Evolutionary conservation across 352 stramenopile genomes (phyloP), one percentile per base, ranked within the genome.

Genomic region (Aphanomyces euteiches): DNA sequence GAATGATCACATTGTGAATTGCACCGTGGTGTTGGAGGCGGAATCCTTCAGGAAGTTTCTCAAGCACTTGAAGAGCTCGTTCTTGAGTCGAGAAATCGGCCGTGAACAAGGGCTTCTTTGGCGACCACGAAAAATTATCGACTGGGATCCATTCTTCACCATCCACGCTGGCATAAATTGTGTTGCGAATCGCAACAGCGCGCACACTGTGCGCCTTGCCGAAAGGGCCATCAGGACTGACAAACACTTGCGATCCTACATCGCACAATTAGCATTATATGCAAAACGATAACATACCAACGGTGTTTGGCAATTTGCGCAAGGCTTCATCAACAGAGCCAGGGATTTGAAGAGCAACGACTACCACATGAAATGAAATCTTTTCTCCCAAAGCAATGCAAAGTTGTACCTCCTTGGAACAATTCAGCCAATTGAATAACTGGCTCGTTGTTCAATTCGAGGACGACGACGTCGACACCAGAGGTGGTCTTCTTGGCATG

Each of bases 1-100:
- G 90, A 13, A 99, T 82, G 28, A 97, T 67, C 13, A 97, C 79
- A 56, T 97, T 81, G 36, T 96, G 80, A 63, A 97, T 79, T 13
- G 87, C 84, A 45, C 96, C 96, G 69, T 90, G 84, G 67, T 90
- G 90, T 69, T 91, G 83, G 21, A 98, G 60, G 6, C 76, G 75
- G 75, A 85, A 95, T n/a, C 87, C 87, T 48, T 92, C 83, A 2
- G 87, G 78, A 2, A 88, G 65, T 36, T 74, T 73, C 38, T 81
- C 73, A 67, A 95, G 72, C 74, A 90, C 74, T 72, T 96, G 89
- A 8, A 90, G 80, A 43, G 78, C 76, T 47, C 87, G 67, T 13
- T 64, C 58, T 10, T 72, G 47, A 50, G 75, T 71, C 2, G 74
- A 67, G 47, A 47, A 38, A 21, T 64, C 76, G 15, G 74, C 60